Conservation (phyloP, 2,329 filamentous ascomycete species). For the Microsporum canis region DNA sequence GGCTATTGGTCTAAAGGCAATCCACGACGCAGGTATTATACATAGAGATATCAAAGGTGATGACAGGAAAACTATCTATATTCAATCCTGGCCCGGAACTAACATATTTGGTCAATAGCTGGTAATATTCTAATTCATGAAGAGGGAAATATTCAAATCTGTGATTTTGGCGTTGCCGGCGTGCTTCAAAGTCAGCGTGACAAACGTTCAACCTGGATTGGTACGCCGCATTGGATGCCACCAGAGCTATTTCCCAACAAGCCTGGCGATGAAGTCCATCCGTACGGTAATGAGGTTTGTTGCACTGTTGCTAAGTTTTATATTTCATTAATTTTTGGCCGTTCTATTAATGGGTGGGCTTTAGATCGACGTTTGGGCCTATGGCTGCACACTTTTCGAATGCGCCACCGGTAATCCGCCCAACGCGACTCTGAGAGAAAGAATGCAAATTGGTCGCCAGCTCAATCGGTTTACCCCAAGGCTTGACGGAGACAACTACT, state of each 20-base stretch:
- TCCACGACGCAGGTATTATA: slow-evolving; percentile 55
- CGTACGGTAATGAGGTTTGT: slow-evolving; percentile 38
- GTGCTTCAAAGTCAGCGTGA: slow-evolving; percentile 48
- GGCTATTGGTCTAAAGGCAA: slow-evolving; percentile 48
- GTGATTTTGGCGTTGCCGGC: slow-evolving; percentile 57
- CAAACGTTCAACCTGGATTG: slow-evolving; percentile 54
- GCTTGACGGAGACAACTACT: slow-evolving; percentile 34
- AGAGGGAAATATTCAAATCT: slow-evolving; percentile 51
- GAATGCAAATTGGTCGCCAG: slow-evolving; percentile 38
- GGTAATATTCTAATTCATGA: slow-evolving; percentile 55
- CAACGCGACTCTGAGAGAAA: slow-evolving; percentile 37
- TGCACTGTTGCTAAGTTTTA: not conserved
- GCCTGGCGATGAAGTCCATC: slow-evolving; percentile 26
- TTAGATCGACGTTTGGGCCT: slow-evolving; percentile 42
- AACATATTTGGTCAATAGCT: slow-evolving; percentile 26
- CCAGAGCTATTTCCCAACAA: slow-evolving; percentile 44
- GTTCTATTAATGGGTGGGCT: slow-evolving; percentile 1
- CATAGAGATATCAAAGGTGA: slow-evolving; percentile 54
- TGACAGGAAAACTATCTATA: slow-evolving; percentile 5
- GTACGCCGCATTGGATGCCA: slow-evolving; percentile 57
- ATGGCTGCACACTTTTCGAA: slow-evolving; percentile 40
- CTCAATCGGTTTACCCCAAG: slow-evolving; percentile 33
- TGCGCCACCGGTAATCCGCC: slow-evolving; percentile 40
- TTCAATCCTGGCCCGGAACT: not conserved
- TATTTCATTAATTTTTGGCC: not conserved